A percentile compares a stretch with the other conserved stretches of the same genome.
phyloP scores from a whole-genome alignment of 2,329 filamentous ascomycete genomes.

The Alternaria hordeiaustralica region DNA sequence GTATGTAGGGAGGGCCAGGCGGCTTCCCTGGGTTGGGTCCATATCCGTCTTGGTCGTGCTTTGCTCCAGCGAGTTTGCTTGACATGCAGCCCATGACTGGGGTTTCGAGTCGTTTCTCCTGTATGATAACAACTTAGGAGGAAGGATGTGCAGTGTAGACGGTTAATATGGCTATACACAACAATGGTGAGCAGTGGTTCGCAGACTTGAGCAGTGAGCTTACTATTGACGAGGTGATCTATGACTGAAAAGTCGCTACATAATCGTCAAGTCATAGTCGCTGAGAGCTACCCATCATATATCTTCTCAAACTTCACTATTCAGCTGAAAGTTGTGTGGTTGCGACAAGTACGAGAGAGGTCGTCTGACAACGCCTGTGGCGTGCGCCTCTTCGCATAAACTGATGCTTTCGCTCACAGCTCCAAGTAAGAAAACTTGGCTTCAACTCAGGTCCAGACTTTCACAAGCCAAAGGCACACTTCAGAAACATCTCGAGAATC shows the following conservation, averaged over 20 bases:
- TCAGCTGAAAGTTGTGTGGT: background rate
- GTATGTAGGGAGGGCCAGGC: background rate
- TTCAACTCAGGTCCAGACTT: background rate
- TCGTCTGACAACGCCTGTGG: slow-evolving; percentile 1
- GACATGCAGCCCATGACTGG: slow-evolving; percentile 14
- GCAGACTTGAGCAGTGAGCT: background rate
- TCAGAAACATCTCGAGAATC: background rate
- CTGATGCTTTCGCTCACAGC: background rate
- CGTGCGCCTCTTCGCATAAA: background rate
- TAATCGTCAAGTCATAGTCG: background rate
- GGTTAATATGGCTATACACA: background rate
- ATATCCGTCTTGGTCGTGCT: background rate
- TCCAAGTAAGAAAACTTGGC: background rate
- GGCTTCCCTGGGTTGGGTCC: background rate
- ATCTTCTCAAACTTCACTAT: background rate
- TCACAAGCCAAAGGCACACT: background rate
- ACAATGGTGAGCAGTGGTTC: background rate
- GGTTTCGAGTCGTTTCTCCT: background rate
- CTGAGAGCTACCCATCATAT: background rate
- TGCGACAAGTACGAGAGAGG: background rate
- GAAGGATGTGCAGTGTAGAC: background rate
- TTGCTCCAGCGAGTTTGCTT: slow-evolving; percentile 6
- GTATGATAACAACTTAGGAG: background rate
- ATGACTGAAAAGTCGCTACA: background rate
- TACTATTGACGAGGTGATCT: background rate